Conservation (phyloP, 805 yeast genomes). For the Yamadazyma sp. region DNA sequence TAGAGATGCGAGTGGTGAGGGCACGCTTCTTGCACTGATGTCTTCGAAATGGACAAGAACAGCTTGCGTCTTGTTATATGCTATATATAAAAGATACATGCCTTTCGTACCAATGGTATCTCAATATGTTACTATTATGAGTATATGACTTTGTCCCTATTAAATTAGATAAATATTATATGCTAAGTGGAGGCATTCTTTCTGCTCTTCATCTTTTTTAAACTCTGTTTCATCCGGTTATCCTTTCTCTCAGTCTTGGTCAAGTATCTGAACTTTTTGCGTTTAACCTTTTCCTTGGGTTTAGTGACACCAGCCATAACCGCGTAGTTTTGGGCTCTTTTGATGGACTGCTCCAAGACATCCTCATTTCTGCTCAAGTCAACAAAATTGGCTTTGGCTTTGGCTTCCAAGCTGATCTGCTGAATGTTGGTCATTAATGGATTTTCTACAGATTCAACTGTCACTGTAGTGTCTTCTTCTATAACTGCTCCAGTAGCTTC, state of each 20-base stretch:
- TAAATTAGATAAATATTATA: too few relatives aligned
- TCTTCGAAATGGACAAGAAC: too few relatives aligned
- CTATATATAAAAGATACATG: too few relatives aligned
- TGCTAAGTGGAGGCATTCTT: constrained; percentile 4
- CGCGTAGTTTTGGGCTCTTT: constrained; percentile 83
- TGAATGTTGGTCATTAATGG: constrained; percentile 37
- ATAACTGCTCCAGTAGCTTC: constrained; percentile 36
- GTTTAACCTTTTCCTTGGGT: constrained; percentile 30
- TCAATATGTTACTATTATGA: too few relatives aligned
- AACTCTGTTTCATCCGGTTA: constrained; percentile 35
- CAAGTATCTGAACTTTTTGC: constrained; percentile 80
- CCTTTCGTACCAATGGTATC: too few relatives aligned
- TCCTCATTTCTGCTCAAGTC: constrained; percentile 65
- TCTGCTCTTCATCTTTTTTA: constrained; percentile 10
- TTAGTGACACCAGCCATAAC: constrained; percentile 54
- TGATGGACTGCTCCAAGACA: constrained; percentile 70
- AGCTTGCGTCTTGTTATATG: too few relatives aligned
- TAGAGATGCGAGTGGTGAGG: constrained; percentile 5
- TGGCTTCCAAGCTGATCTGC: constrained; percentile 34
- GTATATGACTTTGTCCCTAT: too few relatives aligned
- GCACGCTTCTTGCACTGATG: too few relatives aligned
- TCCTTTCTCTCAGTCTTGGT: constrained; percentile 74
- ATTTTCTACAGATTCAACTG: constrained; percentile 45
- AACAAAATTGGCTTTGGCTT: constrained; percentile 69
- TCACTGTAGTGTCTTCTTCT: constrained; percentile 44